These are phyloP conservation scores for Backusella mclennaniae DNA, from an alignment of 192 early-diverging fungal species.

Conservation along the genomic window DNA sequence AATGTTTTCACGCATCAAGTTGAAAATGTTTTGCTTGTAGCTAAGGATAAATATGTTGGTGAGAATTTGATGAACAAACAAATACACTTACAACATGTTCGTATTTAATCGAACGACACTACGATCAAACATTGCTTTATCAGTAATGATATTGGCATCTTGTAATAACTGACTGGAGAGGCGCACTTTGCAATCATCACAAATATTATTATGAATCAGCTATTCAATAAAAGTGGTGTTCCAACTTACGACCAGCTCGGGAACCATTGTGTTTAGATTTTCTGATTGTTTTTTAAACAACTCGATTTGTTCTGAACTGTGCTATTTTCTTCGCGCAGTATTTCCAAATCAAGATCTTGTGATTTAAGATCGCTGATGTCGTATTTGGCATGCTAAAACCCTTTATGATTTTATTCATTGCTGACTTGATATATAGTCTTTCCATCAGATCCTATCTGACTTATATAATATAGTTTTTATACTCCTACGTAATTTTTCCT, in stretches of 20 bases:
- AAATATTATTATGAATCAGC: no score
- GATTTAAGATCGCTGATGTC: constrained; percentile 7
- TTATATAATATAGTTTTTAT: no score
- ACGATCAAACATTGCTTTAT: constrained; percentile 23
- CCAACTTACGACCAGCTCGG: constrained; percentile 19
- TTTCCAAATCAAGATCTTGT: constrained; percentile 21
- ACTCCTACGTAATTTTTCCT: no score
- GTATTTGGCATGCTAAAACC: no score
- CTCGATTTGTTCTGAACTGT: not conserved
- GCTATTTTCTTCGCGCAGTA: constrained; percentile 16
- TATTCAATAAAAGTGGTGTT: not conserved
- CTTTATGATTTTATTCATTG: no score
- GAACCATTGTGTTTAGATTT: constrained; percentile 23
- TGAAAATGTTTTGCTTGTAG: constrained; percentile 83
- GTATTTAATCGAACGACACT: constrained; percentile 36
- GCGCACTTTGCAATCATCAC: constrained; percentile 21
- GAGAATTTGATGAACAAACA: no score
- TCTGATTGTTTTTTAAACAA: not conserved
- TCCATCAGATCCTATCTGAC: no score
- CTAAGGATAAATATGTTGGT: not conserved
- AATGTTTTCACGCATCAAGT: constrained; percentile 74
- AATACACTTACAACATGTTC: constrained; percentile 34
- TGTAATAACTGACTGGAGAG: constrained; percentile 28
- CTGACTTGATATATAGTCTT: no score
- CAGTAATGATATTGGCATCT: constrained; percentile 22